phyloP scores from a whole-genome alignment of 2,329 filamentous ascomycete species.

The Allantophomopsis lycopodina region DNA sequence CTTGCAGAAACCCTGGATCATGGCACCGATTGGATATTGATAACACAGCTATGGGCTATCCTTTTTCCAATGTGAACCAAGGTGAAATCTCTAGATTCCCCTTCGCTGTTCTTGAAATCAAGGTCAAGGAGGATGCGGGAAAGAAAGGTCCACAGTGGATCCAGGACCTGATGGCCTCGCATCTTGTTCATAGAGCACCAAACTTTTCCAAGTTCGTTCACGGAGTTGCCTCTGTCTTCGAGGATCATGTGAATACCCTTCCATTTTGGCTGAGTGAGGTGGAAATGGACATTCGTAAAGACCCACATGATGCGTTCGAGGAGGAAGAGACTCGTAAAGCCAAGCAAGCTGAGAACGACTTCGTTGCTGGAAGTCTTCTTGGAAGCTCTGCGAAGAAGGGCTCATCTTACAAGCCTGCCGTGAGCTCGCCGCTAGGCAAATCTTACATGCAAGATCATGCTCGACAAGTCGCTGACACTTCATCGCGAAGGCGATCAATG shows the following conservation, averaged over 20 bases:
- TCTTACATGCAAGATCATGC: conserved; percentile 33
- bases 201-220: conserved; percentile 97
- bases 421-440: conserved; percentile 54
- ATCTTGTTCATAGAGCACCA: conserved; percentile 79
- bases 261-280: conserved; percentile 93
- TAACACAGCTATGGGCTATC: conserved; percentile 66
- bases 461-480: not conserved
- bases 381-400: conserved; percentile 28
- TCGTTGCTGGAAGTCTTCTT: conserved; percentile 79
- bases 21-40: conserved; percentile 95
- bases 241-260: conserved; percentile 89
- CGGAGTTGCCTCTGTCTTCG: conserved; percentile 80
- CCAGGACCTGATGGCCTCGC: conserved; percentile 80
- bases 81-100: conserved; percentile 88
- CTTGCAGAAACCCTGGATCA: conserved; percentile 73
- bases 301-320: conserved; percentile 81
- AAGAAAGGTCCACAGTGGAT: conserved; percentile 74
- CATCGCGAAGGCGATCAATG: conserved; percentile 5
- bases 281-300: conserved; percentile 85
- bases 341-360: conserved; percentile 71
- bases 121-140: conserved; percentile 53
- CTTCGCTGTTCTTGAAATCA: conserved; percentile 84
- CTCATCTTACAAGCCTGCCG: conserved; percentile 41
- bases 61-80: conserved; percentile 76
- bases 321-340: conserved; percentile 78